Conservation (phyloP, 179 eudicot genomes). For the Pouteria campechiana region DNA sequence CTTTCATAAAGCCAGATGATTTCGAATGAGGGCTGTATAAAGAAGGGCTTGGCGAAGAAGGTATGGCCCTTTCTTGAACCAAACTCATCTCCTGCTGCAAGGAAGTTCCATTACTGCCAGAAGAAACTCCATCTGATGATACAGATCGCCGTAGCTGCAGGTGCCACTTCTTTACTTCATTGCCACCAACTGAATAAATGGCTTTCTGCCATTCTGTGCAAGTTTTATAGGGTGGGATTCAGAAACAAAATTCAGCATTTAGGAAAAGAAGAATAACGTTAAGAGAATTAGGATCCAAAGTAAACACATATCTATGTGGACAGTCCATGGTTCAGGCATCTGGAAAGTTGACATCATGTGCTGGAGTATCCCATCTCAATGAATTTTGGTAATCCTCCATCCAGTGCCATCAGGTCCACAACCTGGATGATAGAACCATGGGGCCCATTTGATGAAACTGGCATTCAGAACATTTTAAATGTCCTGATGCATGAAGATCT, state of each 20-base stretch:
- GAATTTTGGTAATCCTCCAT: too few relatives aligned
- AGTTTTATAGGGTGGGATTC: background rate
- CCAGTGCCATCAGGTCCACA: too few relatives aligned
- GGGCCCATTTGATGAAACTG: too few relatives aligned
- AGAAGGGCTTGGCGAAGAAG: constrained; percentile 75
- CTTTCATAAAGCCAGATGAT: constrained; percentile 63
- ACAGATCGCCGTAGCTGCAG: constrained; percentile 71
- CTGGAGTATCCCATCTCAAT: too few relatives aligned
- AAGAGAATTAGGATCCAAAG: too few relatives aligned
- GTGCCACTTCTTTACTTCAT: constrained; percentile 91
- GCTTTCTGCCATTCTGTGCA: constrained; percentile 96
- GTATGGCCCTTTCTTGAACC: constrained; percentile 56
- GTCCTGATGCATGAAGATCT: too few relatives aligned
- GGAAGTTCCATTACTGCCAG: constrained; percentile 60
- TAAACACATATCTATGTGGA: too few relatives aligned
- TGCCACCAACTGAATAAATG: constrained; percentile 76
- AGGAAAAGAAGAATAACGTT: background rate
- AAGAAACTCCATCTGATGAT: constrained; percentile 69
- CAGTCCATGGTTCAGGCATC: too few relatives aligned
- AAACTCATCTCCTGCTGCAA: constrained; percentile 70
- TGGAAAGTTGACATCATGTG: too few relatives aligned
- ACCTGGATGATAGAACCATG: too few relatives aligned
- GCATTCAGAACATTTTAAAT: too few relatives aligned
- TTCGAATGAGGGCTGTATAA: constrained; percentile 71
- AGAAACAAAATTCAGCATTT: background rate